These are phyloP conservation scores for Acanthamoeba rhysodes DNA, from an alignment of 208 protist genomes.

Conservation along the genomic window DNA sequence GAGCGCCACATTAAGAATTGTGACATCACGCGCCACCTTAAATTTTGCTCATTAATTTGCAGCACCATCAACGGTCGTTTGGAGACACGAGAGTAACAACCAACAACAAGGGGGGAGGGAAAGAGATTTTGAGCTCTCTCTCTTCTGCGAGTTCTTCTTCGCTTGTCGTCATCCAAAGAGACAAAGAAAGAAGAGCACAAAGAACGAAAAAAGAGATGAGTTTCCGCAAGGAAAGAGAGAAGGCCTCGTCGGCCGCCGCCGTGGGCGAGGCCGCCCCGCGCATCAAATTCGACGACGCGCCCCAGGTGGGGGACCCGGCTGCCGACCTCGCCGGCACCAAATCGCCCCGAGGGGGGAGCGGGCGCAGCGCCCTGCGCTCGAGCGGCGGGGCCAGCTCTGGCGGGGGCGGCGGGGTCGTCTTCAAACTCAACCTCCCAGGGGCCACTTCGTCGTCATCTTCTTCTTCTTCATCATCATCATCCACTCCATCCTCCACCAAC, in stretches of 20 bases:
- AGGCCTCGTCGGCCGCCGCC: background rate
- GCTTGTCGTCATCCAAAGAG: no score
- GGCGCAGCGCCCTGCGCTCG: background rate
- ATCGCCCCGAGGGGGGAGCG: background rate
- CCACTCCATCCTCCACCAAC: background rate
- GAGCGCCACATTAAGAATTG: background rate
- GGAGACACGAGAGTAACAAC: background rate
- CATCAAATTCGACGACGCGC: slow-evolving; percentile 60
- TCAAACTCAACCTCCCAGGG: slow-evolving; percentile 16
- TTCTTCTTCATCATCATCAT: background rate
- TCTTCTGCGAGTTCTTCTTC: no score
- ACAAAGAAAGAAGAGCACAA: background rate
- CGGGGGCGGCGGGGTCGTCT: background rate
- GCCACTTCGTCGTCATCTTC: background rate
- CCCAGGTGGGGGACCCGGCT: background rate
- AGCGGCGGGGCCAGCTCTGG: background rate
- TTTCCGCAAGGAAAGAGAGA: background rate
- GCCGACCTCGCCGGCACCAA: background rate
- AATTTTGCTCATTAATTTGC: background rate
- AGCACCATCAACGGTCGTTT: background rate
- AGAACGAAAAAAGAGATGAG: background rate
- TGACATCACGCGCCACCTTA: background rate
- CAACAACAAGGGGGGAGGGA: background rate
- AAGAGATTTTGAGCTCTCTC: background rate
- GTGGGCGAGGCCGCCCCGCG: background rate